phyloP scores from a whole-genome alignment of 495 filamentous ascomycete species.

The Neurospora sp. region DNA sequence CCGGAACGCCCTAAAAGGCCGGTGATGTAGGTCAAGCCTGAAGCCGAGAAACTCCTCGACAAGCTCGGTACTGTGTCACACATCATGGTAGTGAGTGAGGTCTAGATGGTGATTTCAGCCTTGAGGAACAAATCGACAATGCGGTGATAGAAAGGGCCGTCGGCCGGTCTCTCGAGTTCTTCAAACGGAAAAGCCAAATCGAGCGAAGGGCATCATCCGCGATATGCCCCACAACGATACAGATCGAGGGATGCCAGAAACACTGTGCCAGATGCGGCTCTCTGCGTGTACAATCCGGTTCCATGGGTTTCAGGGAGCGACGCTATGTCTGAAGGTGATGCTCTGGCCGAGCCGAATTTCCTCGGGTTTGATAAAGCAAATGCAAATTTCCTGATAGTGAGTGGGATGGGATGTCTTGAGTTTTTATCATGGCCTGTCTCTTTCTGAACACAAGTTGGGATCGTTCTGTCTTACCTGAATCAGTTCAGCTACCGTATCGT shows the following conservation, averaged over 20 bases:
- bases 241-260: not conserved
- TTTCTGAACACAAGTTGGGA: not conserved
- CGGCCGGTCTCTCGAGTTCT: not conserved
- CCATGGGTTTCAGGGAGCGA: not conserved
- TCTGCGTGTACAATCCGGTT: not conserved
- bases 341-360: not conserved
- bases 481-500: not conserved
- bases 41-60: not conserved
- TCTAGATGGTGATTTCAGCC: not conserved
- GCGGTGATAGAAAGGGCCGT: not conserved
- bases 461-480: not conserved
- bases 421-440: not conserved
- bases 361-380: not conserved
- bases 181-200: not conserved
- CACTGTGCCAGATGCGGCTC: not conserved
- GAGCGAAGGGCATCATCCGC: not conserved
- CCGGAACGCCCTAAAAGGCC: not conserved
- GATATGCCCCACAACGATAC: not conserved
- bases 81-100: not conserved
- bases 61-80: not conserved
- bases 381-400: not conserved
- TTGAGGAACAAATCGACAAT: not conserved
- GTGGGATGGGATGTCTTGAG: not conserved
- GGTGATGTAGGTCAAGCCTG: not conserved
- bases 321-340: not conserved